Base-by-base conservation (phyloP, 106 monocot species). In the Vanilla planifolia region DNA sequence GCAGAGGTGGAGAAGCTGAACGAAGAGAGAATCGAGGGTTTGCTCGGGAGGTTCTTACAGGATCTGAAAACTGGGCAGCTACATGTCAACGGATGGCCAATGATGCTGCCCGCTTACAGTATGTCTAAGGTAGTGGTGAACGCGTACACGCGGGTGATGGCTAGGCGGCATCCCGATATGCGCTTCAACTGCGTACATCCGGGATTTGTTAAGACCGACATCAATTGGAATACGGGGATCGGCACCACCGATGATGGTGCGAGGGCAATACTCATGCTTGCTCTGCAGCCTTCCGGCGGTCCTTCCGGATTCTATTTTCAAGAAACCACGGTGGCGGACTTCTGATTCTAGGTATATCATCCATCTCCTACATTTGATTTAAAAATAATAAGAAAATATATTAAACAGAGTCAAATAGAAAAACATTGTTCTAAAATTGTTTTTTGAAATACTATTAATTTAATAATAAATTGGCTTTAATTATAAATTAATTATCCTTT, bases 131-230 rank as follows among this genome's bases (percentile, higher is more conserved):
- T 59, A 29, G 74, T 52, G 29, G 26, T 79, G 39, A 84, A 84
- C 51, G 70, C 77, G 11, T 86, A 86, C 46, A 77, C 86, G n/a
- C 67, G 85, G 43, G 59, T 81, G 29, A 41, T 86, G 5, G 86
- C 81, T 11, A 78, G 59, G 68, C 67, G 75, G 63, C 36, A 74
- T 22, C 81, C 68, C 6, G 58, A 62, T 23, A 78, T 86, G 74
- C 21, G 61, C 43, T 51, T 79, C 35, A 87, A 87, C 59, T 82
- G 86, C 13, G 82, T 79, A 15, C 75, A 68, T 44, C 86, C 86
- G 0, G 86, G 86, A 5, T 82, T 65, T 34, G 78, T 78, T 19
- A 77, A 75, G 33, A 86, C 81, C 0, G 86, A 82, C 14, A 46
- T 78, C 9, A 86, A 73, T 24, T 75, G 78, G 65, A 71, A 82